Percentiles rank a stretch among this genome's conserved stretches.
Evolutionary conservation across 176 grass and related monocot genomes (phyloP).

Genomic region (Paspalum notatum): DNA sequence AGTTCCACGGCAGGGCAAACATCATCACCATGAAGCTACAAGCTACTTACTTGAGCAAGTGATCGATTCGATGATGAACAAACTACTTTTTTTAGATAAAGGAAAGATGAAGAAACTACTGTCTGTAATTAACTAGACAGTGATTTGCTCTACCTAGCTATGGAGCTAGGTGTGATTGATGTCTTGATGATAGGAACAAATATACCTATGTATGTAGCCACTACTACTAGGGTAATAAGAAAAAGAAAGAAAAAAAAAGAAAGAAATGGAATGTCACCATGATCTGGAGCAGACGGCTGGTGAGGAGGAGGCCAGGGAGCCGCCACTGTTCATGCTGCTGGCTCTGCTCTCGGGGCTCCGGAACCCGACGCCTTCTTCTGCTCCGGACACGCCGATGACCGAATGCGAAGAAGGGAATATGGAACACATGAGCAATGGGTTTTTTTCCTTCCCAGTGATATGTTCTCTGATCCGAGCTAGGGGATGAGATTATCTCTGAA

Average conservation of each 20-base stretch:
- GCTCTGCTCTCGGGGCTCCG: constrained; percentile 31
- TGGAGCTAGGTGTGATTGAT: not conserved
- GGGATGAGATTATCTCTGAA: not conserved
- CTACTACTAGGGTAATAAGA: not conserved
- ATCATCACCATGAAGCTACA: not conserved
- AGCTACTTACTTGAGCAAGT: not conserved
- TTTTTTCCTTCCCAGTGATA: not conserved
- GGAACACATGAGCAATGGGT: constrained; percentile 22
- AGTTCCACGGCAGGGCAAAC: not conserved
- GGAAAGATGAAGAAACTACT: not conserved
- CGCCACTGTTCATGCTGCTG: constrained; percentile 49
- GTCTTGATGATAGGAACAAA: constrained; percentile 10
- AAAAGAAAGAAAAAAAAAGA: too few relatives aligned
- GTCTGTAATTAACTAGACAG: not conserved
- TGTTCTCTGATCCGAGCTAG: not conserved
- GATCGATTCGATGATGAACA: not conserved
- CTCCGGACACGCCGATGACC: constrained; percentile 3
- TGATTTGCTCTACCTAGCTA: not conserved
- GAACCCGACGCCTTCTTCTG: not conserved
- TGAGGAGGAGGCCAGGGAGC: constrained; percentile 44
- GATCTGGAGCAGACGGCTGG: constrained; percentile 55
- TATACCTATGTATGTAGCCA: not conserved
- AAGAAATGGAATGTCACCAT: constrained; percentile 25
- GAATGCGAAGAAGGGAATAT: constrained; percentile 29
- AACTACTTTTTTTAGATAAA: too few relatives aligned